Evolutionary conservation across 805 yeast genomes (phyloP), one percentile per base, ranked within the genome.

Genomic region (Metschnikowia lunata): DNA sequence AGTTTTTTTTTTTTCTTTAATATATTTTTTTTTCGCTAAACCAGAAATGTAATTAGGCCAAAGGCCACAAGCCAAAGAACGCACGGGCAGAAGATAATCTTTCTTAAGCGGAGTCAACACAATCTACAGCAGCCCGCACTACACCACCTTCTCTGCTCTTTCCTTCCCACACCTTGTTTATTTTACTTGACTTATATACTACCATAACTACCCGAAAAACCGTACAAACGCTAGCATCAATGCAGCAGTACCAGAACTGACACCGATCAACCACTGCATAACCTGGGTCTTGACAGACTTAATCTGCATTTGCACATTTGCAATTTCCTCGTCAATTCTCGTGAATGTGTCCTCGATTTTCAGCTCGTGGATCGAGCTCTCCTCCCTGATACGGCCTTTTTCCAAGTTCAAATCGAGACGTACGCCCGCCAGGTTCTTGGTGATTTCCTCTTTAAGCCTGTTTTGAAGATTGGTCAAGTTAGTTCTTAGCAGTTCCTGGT

Each of bases 241-340:
- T 11, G 98, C 98, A 67, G 91, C 88, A 1, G 97, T 87, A 85
- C 98, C 99, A 1, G 98, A 90, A 60, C 96, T 87, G 14, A 93
- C 97, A 73, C 98, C 98, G 56, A 93, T 88, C 51, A 93, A 76
- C 99, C 99, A 93, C 67, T 93, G 99, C 83, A 89, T 80, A 39
- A 93, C 97, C 63, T 93, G 97, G 1, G 96, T 88, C 69, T 93
- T 93, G 29, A 91, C 96, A 36, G 88, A 82, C 59, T 93, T 96
- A 53, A 93, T 89, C 66, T 91, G 97, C 74, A 90, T 87, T 64
- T 87, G 90, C 80, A 93, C 87, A 61, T 93, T 91, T 33, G 91
- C 84, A 26, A 93, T 84, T 58, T 93, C 99, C 64, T 93, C 96
- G 62, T 93, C 97, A 43, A 93, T 90, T 51, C 96, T 75, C 4